phyloP scores from a whole-genome alignment of 1,284 basidiomycete species.

The Coriolopsis trogii region DNA sequence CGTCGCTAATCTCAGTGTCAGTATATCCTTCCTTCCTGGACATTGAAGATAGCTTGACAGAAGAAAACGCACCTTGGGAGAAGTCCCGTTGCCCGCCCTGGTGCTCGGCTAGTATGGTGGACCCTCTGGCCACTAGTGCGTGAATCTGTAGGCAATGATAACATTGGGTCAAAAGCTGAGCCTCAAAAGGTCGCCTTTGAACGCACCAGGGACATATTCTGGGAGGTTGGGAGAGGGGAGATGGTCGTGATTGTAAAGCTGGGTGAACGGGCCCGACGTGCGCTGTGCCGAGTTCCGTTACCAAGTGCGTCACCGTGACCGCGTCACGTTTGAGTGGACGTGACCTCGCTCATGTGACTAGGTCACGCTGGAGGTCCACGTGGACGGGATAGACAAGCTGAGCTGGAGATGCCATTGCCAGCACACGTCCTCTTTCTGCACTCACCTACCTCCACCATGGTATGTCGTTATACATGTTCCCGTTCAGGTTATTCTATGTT shows the following conservation, averaged over 20 bases:
- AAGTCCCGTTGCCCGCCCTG: slow-evolving; percentile 80
- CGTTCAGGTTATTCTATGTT: background rate
- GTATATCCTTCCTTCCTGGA: no score
- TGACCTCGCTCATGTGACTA: slow-evolving; percentile 3
- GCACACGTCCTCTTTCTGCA: slow-evolving; percentile 31
- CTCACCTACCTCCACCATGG: slow-evolving; percentile 31
- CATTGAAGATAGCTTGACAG: background rate
- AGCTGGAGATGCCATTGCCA: slow-evolving; percentile 34
- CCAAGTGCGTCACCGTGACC: slow-evolving; percentile 22
- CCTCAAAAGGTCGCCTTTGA: background rate
- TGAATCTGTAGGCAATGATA: slow-evolving; percentile 58
- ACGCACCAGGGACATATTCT: slow-evolving; percentile 44
- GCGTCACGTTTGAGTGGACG: no score
- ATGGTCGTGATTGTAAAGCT: background rate
- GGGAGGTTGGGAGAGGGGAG: background rate
- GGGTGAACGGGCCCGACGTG: background rate
- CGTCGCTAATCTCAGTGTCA: slow-evolving; percentile 57
- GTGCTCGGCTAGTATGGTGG: slow-evolving; percentile 83
- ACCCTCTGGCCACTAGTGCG: slow-evolving; percentile 83
- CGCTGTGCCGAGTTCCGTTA: slow-evolving; percentile 4
- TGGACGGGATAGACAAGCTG: slow-evolving; percentile 16
- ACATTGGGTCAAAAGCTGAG: background rate
- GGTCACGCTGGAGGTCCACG: slow-evolving; percentile 20
- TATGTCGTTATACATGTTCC: slow-evolving; percentile 21
- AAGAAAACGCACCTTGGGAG: slow-evolving; percentile 66